These are phyloP conservation scores for Mycena galericulata DNA, from an alignment of 768 basidiomycete species.

Conservation along the genomic window DNA sequence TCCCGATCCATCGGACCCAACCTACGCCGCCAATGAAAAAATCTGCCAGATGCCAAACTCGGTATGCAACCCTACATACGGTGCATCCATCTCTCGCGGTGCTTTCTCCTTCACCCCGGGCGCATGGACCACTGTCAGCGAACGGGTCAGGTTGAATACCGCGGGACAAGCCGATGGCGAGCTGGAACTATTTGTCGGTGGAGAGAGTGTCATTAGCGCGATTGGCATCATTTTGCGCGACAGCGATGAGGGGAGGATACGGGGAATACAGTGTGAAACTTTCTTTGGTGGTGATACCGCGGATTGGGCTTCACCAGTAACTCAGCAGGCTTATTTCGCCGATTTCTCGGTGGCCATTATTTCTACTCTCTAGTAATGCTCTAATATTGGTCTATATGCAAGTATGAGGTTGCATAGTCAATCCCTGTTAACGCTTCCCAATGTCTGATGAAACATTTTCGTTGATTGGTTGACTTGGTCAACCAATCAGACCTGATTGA, in stretches of 20 bases:
- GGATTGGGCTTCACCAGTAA: constrained; percentile 57
- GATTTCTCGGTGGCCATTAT: constrained; percentile 59
- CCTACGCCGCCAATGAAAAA: constrained; percentile 58
- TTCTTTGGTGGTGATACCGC: constrained; percentile 61
- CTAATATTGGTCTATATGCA: too few species aligned
- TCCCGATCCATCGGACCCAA: constrained; percentile 45
- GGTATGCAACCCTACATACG: constrained; percentile 56
- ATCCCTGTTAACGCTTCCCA: too few species aligned
- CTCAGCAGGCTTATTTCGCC: constrained; percentile 60
- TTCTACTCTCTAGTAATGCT: too few species aligned
- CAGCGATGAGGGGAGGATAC: constrained; percentile 49
- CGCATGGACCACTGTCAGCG: constrained; percentile 61
- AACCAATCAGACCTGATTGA: too few species aligned
- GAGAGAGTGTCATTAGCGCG: constrained; percentile 48
- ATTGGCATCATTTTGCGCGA: constrained; percentile 53
- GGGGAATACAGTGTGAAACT: constrained; percentile 62
- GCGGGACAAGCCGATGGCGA: constrained; percentile 65
- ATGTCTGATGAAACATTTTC: too few species aligned
- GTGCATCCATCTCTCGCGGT: constrained; percentile 63
- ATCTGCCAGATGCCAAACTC: constrained; percentile 53
- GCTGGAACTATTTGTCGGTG: constrained; percentile 61
- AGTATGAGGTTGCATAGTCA: too few species aligned
- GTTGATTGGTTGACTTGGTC: too few species aligned
- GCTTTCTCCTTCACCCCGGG: constrained; percentile 61
- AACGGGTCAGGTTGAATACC: constrained; percentile 70